These are phyloP conservation scores for Lindgomyces ingoldianus DNA, from an alignment of 495 filamentous ascomycete species.

Conservation along the genomic window DNA sequence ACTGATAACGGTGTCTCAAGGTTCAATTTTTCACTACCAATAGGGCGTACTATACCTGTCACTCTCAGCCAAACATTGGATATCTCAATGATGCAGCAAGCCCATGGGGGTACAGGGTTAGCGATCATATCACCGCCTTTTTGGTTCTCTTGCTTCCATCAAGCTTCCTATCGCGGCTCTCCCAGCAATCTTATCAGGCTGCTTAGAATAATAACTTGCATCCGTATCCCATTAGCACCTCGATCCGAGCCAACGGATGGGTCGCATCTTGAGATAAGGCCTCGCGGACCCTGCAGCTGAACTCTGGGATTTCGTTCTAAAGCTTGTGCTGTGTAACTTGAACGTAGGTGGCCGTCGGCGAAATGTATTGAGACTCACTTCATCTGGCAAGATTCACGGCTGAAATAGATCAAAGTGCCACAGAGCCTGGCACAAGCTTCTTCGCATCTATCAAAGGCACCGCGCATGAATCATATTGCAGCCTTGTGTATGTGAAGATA, in stretches of 20 bases:
- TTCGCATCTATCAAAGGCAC: no score
- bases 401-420: neutral
- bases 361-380: neutral
- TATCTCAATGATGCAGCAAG: conserved; percentile 19
- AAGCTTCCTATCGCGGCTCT: conserved; percentile 36
- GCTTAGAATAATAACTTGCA: conserved; percentile 32
- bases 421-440: neutral
- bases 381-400: neutral
- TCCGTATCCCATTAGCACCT: conserved; percentile 9
- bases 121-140: conserved; percentile 25
- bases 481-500: no score
- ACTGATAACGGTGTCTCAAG: conserved; percentile 34
- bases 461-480: no score
- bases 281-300: conserved; percentile 4
- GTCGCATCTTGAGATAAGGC: conserved; percentile 24
- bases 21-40: conserved; percentile 24
- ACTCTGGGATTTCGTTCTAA: neutral
- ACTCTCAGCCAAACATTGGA: conserved; percentile 30
- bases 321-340: conserved; percentile 17
- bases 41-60: conserved; percentile 5
- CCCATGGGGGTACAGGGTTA: conserved; percentile 26
- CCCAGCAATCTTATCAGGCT: conserved; percentile 29
- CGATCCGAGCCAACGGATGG: conserved; percentile 15
- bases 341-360: conserved; percentile 21
- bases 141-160: neutral